Percentiles rank a stretch among this genome's conserved stretches.
Conservation (phyloP, 192 early-diverging fungal genomes). For the Umbelopsis sp. region DNA sequence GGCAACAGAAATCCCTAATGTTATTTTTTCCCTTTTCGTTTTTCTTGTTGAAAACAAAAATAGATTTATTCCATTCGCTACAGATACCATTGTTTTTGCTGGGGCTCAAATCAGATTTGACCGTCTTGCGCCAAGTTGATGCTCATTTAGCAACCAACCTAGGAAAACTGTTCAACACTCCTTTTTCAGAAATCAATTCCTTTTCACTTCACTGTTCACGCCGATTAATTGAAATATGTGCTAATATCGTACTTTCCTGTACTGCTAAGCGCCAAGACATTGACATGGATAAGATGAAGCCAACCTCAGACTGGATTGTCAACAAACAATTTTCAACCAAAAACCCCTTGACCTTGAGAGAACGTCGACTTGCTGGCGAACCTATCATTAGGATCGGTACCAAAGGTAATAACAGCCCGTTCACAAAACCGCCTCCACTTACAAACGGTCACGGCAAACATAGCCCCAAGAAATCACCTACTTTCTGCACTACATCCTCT, state of each 20-base stretch:
- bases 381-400: background rate
- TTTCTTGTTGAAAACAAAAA: background rate
- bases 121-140: slow-evolving; percentile 22
- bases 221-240: slow-evolving; percentile 3
- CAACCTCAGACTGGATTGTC: background rate
- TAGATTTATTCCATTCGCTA: slow-evolving; percentile 13
- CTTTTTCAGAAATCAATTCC: slow-evolving; percentile 7
- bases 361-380: slow-evolving; percentile 3
- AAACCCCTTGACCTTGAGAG: background rate
- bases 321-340: background rate
- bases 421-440: background rate
- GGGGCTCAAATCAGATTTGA: slow-evolving; percentile 33
- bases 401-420: background rate
- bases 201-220: slow-evolving; percentile 9
- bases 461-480: background rate
- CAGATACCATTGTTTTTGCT: slow-evolving; percentile 29
- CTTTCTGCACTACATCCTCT: background rate
- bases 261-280: background rate
- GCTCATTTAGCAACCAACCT: slow-evolving; percentile 13
- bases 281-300: background rate
- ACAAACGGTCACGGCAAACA: background rate
- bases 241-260: slow-evolving; percentile 15
- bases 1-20: background rate
- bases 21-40: background rate
- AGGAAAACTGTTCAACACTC: slow-evolving; percentile 10